Base-by-base conservation (phyloP, 805 yeast species). In the Zygosaccharomyces bisporus region DNA sequence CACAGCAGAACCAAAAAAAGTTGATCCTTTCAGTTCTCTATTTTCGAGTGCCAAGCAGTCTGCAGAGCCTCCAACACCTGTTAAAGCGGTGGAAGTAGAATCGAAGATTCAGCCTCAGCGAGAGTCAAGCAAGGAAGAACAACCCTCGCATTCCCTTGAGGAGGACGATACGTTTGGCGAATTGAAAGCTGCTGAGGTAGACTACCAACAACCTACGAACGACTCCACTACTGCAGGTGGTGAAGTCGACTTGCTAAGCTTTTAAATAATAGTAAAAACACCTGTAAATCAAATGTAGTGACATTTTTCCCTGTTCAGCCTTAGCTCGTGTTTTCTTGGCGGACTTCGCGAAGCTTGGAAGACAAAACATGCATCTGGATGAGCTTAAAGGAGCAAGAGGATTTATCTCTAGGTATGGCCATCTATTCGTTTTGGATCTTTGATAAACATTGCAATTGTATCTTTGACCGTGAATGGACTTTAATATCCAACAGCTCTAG, bases 371-470 rank as follows among this genome's bases (percentile, higher is more conserved):
- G 30, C 24, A n/a, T 9, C 16, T 8, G 2, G 23, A 37, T 29
- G 24, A 39, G 27, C 19, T 25, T 23, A 32, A 29, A n/a, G 6
- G 13, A 20, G 9, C 13, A 29, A 8, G 9, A 37, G 36, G n/a
- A n/a, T n/a, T n/a, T 8, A 12, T 14, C 6, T 23, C 20, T 18
- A 25, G 39, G 16, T 19, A 55, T 57, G 86, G 77, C 85, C 31
- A 80, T 89, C 36, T 82, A 83, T 68, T 86, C 96, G 8, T 84
- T 90, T 60, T 86, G 89, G 86, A 78, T 91, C 44, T 91, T 84
- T 61, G 97, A 91, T 63, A 76, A 93, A 61, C 97, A 91, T 67
- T 86, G 97, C 66, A 81, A 84, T 51, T 90, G 98, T 64, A 80
- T 91, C 14, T 91, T 79, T 66, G 77, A 78, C 50, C 71, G 95